Base-by-base conservation (phyloP, 768 basidiomycete species). In the Russula foetens region DNA sequence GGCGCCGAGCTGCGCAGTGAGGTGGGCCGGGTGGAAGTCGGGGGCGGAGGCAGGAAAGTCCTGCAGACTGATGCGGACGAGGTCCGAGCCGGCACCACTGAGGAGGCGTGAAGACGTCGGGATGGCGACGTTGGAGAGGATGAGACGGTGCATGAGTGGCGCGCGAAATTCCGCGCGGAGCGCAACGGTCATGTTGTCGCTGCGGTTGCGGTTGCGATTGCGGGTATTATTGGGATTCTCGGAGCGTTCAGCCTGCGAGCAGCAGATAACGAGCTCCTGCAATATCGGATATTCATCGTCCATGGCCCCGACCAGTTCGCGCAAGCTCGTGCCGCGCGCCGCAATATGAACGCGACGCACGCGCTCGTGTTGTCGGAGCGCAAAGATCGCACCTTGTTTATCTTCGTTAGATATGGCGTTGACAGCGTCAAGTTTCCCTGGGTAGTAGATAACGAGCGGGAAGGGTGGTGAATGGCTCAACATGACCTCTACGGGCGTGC, bases 401-500 rank as follows among this genome's bases (percentile, higher is more conserved):
- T 59, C 58, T 4, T 45, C 28, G 4, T 35, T 15, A 17, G 58
- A 15, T 44, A 38, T 41, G 15, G 17, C 12, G 3, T 2, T 19
- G 39, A 19, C 5, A 2, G n/a, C 17, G 5, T 17, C 29, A 7
- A 4, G 23, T 3, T 35, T 44, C 38, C 2, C 41, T 5, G 58
- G 45, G 38, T 59, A 59, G 24, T 47, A 53, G 35, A 59, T 21
- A 33, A 53, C 26, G 26, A 59, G 44, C 12, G 58, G 58, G 51
- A 59, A 53, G 31, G 58, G 44, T 15, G 51, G 58, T 2, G 50
- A 59, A 9, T 53, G 51, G 2, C 5, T 35, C 44, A 59, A 35
- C 51, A 59, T 53, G 44, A 33, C 15, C 31, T 38, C 21, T 2
- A 47, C 58, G 9, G 58, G 52, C 19, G 44, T 53, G 26, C 58